Evolutionary conservation across 306 rosid species (phyloP), one percentile per base, ranked within the genome.

Genomic region (Luffa aegyptiaca): DNA sequence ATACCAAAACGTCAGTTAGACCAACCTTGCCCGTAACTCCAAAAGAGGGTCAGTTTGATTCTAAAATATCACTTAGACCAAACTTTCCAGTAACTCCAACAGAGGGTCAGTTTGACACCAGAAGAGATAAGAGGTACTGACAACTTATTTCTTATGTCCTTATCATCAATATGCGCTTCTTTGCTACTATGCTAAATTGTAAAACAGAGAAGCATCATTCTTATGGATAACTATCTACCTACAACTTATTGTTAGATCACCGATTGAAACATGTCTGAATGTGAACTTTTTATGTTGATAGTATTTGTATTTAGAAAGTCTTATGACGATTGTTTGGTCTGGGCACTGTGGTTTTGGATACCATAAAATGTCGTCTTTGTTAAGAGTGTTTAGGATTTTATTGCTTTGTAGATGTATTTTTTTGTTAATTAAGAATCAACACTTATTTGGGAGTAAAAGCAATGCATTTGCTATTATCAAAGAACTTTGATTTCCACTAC

Each of bases 91-190:
- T 37, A 16, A 41, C 81, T 81, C 83, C 86, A 71, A 8, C 88
- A 1, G 97, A 92, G 52, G 77, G 74, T 72, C 77, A 78, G 35
- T 18, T 73, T 8, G 91, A 90, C n/a, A 16, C 37, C 57, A 84
- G 49, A 64, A 91, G 81, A 89, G 99, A 91, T 72, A 91, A 85
- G 83, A 89, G 97, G 98, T 91, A 63, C 48, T 48, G 26, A 7
- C 48, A 61, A n/a, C 10, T 11, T 62, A 44, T 45, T 31, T 42
- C 58, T 63, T 21, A 49, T 62, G 8, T 63, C 74, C 18, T 12
- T 51, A 48, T 74, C 78, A 49, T 31, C 21, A 26, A 33, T 51
- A 16, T 51, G 62, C 5, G 41, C 1, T 6, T 12, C 20, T 70
- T 26, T 46, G 58, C 56, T 46, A 21, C 37, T 45, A 21, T 45